Evolutionary conservation across 176 grass and related monocot genomes (phyloP), one percentile per base, ranked within the genome.

Genomic region (Carex pumila): DNA sequence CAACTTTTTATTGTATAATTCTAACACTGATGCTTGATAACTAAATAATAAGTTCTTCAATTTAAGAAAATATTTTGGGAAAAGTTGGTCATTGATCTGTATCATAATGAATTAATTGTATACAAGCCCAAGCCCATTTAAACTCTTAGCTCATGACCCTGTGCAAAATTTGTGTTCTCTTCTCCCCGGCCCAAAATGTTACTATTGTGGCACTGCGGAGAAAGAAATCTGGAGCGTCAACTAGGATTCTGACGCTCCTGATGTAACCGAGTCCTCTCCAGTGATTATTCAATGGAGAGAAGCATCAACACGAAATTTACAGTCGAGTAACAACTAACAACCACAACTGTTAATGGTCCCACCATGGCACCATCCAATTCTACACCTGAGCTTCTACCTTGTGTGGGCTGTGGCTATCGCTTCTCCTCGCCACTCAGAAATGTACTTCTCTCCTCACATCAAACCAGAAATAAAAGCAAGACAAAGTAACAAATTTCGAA

Each of bases 371-470:
- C 90, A 12, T 57, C 4, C 4, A 6, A 62, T 0, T 22, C 8
- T 7, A 62, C 60, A 63, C 21, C 61, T 63, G 61, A 21, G 47
- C 61, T 32, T 30, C 88, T n/a, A 76, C 57, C 88, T 37, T 85
- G 79, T 85, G 79, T 77, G 84, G 84, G 81, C 43, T 83, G 79
- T 81, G 84, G 80, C 81, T 82, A 73, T 66, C 75, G 56, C 73
- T 71, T 25, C 67, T 87, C 32, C 84, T 66, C 67, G 39, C 58
- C 73, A 64, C 8, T 29, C 61, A 25, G 18, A 22, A 21, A 63
- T 10, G 61, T 2, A 25, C 6, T 12, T 29, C 21, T 0, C 21
- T 64, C 61, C 32, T 39, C 55, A 37, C 56, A 61, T 13, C 49
- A 56, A 81, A 31, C 22, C 75, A 79, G 47, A 7, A 30, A 57